Percentiles rank a stretch among this genome's conserved stretches.
Evolutionary conservation across 441 rosid species (phyloP).

Genomic region (Syzygium malaccense): DNA sequence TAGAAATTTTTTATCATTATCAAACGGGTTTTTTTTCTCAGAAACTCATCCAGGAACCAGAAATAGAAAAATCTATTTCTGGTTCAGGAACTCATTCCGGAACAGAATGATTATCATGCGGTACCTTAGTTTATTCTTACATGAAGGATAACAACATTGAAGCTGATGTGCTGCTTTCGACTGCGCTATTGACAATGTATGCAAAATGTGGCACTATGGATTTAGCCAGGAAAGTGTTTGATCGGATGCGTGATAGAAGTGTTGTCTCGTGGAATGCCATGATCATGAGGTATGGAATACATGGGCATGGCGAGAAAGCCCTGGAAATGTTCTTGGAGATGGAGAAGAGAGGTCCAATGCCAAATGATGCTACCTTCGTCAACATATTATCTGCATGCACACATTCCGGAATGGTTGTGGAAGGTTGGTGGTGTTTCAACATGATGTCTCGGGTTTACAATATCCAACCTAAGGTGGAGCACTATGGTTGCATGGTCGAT

Average conservation of each 20-base stretch:
- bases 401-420: conserved; percentile 26
- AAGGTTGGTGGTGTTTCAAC: conserved; percentile 38
- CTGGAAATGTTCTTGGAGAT: conserved; percentile 26
- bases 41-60: too few relatives aligned
- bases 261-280: conserved; percentile 33
- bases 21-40: too few relatives aligned
- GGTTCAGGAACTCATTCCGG: too few relatives aligned
- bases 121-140: conserved; percentile 23
- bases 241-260: conserved; percentile 23
- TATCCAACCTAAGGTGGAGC: conserved; percentile 28
- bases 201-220: conserved; percentile 29
- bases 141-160: conserved; percentile 12
- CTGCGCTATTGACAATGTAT: conserved; percentile 37
- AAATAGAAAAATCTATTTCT: too few relatives aligned
- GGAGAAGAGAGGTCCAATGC: conserved; percentile 22
- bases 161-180: conserved; percentile 24
- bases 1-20: too few relatives aligned
- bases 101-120: too few relatives aligned
- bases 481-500: conserved; percentile 34
- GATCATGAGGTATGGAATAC: conserved; percentile 32
- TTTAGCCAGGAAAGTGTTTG: conserved; percentile 25
- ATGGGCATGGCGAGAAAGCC: conserved; percentile 27
- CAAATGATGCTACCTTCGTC: conserved; percentile 24
- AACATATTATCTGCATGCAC: conserved; percentile 27
- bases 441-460: conserved; percentile 26